Evolutionary conservation across 495 filamentous ascomycete genomes (phyloP).

Genomic region (Evansstolkia leycettana): DNA sequence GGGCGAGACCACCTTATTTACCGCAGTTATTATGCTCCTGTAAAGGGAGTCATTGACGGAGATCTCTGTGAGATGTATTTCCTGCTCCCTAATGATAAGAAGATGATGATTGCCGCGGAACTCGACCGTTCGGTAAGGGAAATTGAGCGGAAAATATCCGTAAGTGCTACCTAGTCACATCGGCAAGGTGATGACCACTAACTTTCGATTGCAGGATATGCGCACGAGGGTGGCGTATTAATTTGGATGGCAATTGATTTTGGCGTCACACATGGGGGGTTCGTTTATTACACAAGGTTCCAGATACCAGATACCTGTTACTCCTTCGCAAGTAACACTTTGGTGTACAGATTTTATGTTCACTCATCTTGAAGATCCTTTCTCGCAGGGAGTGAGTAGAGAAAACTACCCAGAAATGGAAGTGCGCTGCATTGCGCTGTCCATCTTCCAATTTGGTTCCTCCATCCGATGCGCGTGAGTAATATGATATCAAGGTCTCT

Average conservation of each 20-base stretch:
- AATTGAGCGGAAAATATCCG: conserved; percentile 91
- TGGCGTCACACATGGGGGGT: conserved; percentile 15
- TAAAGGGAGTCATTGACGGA: conserved; percentile 96
- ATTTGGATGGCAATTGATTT: conserved; percentile 11
- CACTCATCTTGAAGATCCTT: no score
- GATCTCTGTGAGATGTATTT: conserved; percentile 91
- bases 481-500: conserved; percentile 24
- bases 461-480: no score
- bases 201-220: conserved; percentile 52
- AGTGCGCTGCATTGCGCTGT: no score
- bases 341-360: conserved; percentile 2
- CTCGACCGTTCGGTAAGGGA: conserved; percentile 81
- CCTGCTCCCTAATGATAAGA: conserved; percentile 68
- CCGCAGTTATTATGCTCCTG: conserved; percentile 89
- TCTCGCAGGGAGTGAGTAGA: no score
- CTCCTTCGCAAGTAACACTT: conserved; percentile 9
- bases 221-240: conserved; percentile 77
- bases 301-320: conserved; percentile 16
- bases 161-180: conserved; percentile 25
- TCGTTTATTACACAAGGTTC: conserved; percentile 10
- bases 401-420: no score
- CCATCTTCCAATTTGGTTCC: no score
- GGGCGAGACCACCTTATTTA: conserved; percentile 94
- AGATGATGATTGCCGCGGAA: conserved; percentile 88
- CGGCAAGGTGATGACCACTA: conserved; percentile 8